These are phyloP conservation scores for Mortierella sp. DNA, from an alignment of 371 early-diverging fungal species.

Conservation along the genomic window DNA sequence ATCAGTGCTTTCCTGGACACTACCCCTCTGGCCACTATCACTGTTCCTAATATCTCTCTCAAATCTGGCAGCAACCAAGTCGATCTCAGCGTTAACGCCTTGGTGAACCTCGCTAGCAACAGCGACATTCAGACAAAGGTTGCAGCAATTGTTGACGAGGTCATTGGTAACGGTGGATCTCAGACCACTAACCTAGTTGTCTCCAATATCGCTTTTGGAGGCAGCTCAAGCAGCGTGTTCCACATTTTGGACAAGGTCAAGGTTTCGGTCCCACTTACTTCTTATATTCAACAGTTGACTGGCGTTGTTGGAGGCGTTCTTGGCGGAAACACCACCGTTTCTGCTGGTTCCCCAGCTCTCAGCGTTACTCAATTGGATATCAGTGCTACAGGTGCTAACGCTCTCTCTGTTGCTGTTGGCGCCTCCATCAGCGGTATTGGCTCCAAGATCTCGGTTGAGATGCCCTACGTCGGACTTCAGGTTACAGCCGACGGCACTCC, in stretches of 20 bases:
- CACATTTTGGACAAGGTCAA: conserved; percentile 48
- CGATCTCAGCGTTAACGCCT: conserved; percentile 27
- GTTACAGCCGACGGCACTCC: conserved; percentile 29
- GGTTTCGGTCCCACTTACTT: conserved; percentile 44
- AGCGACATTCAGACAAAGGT: conserved; percentile 47
- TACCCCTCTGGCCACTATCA: conserved; percentile 45
- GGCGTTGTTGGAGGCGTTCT: conserved; percentile 37
- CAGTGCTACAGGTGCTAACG: conserved; percentile 42
- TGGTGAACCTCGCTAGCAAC: conserved; percentile 34
- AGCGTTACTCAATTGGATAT: conserved; percentile 44
- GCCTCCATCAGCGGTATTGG: conserved; percentile 52
- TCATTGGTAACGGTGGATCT: conserved; percentile 35
- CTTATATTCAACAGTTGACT: conserved; percentile 47
- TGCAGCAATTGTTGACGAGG: conserved; percentile 43
- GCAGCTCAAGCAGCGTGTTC: conserved; percentile 36
- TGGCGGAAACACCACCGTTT: conserved; percentile 22
- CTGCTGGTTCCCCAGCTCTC: conserved; percentile 23
- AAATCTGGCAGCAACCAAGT: conserved; percentile 52
- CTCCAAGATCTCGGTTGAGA: conserved; percentile 55
- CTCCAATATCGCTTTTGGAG: conserved; percentile 54
- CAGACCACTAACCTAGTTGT: conserved; percentile 45
- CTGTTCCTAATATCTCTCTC: conserved; percentile 40
- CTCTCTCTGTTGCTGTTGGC: conserved; percentile 34
- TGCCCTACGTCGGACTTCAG: conserved; percentile 50
- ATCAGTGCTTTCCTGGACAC: conserved; percentile 47